A percentile compares a stretch with the other conserved stretches of the same genome.
phyloP scores from a whole-genome alignment of 1,284 basidiomycete genomes.

The Cutaneotrichosporon mucoides region DNA sequence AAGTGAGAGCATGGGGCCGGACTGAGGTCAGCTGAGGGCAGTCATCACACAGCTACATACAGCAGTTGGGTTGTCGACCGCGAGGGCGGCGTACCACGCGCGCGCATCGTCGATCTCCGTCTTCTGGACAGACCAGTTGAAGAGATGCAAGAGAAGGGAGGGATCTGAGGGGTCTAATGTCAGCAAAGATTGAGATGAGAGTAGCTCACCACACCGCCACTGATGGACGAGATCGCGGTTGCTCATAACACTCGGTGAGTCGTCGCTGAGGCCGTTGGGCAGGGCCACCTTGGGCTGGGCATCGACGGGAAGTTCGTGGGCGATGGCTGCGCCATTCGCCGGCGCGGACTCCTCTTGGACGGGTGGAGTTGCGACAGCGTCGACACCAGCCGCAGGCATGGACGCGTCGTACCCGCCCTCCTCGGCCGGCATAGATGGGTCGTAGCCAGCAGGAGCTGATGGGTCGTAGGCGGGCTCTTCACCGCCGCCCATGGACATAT shows the following conservation, averaged over 20 bases:
- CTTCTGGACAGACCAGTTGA: conserved; percentile 48
- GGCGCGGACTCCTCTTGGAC: background rate
- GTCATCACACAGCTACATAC: conserved; percentile 20
- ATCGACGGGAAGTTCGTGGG: background rate
- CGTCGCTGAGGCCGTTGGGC: conserved; percentile 30
- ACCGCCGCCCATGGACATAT: too few species aligned
- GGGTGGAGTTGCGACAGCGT: too few species aligned
- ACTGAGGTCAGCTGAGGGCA: conserved; percentile 20
- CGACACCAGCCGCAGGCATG: too few species aligned
- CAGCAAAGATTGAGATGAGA: too few species aligned
- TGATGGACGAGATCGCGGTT: conserved; percentile 30
- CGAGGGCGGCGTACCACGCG: conserved; percentile 43
- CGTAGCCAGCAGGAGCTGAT: conserved; percentile 4
- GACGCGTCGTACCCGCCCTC: background rate
- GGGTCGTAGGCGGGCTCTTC: background rate
- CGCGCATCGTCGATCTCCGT: conserved; percentile 45
- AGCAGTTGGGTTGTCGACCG: conserved; percentile 43
- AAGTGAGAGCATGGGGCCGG: conserved; percentile 40
- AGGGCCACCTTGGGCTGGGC: conserved; percentile 17
- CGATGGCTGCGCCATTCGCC: background rate
- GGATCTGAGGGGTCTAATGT: conserved; percentile 32
- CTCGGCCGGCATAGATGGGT: background rate
- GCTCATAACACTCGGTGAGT: conserved; percentile 33
- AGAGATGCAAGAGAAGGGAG: conserved; percentile 42
- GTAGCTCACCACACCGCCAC: conserved; percentile 28